Base-by-base conservation (phyloP, 2,329 filamentous ascomycete species). In the Pseudogymnoascus sp. region DNA sequence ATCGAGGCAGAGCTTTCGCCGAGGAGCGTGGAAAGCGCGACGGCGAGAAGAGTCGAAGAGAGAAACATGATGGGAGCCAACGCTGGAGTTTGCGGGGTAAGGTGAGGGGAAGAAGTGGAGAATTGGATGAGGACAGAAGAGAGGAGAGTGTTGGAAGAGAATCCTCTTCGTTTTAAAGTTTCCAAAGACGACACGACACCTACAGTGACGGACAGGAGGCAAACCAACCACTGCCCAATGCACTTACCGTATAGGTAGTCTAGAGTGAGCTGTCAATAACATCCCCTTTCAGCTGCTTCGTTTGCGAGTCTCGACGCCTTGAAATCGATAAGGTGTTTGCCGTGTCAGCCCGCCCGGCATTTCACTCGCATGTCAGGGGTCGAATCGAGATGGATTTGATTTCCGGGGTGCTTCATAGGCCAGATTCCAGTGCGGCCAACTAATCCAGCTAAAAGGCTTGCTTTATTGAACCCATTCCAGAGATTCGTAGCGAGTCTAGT, bases 11-110 rank as follows among this genome's bases (percentile, higher is more conserved):
- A 16, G 23, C 48, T 54, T 28, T 31, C 23, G n/a, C 48, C 23
- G 14, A 54, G 45, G 48, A 54, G 23, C 23, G 48, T 16, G 14
- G 14, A 54, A 54, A 54, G 48, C 48, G 25, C 48, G 7, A 3
- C 48, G 11, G 19, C 48, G 14, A 54, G 23, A 31, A 54, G 48
- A 54, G 25, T 31, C 23, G 48, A 54, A 54, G 23, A 31, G 48
- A 54, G 23, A 54, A 54, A 54, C 48, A 54, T 54, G 48, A 54
- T 54, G 14, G 48, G 14, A 54, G 48, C 25, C 48, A 31, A 54
- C 23, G 23, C 48, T 54, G 14, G 14, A 31, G 48, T 16, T 31
- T 54, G 23, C 3, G 25, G 1, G n/a, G n/a, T n/a, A n/a, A n/a
- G 48, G 14, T 31, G 23, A 54, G 25, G 14, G 14, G 23, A 54